phyloP scores from a whole-genome alignment of 2,329 filamentous ascomycete species.

The Trichoderma harzianum region DNA sequence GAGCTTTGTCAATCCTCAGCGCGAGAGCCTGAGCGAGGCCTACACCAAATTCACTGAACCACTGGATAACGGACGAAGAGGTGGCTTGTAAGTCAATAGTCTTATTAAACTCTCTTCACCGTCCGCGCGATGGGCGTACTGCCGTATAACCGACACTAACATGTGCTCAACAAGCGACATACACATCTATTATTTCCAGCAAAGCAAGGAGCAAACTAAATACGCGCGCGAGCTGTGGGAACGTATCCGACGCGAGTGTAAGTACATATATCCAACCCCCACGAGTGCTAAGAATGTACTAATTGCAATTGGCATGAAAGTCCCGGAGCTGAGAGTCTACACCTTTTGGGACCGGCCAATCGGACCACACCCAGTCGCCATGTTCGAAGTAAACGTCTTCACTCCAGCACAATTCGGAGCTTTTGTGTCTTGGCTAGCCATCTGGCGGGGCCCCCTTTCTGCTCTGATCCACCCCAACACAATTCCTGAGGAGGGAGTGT shows the following conservation, averaged over 20 bases:
- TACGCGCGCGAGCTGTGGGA: slow-evolving; percentile 74
- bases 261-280: slow-evolving; percentile 24
- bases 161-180: slow-evolving; percentile 55
- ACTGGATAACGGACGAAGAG: slow-evolving; percentile 60
- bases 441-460: slow-evolving; percentile 77
- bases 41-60: slow-evolving; percentile 69
- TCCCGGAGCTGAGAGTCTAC: slow-evolving; percentile 83
- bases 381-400: slow-evolving; percentile 92
- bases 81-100: slow-evolving; percentile 62
- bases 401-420: slow-evolving; percentile 85
- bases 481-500: slow-evolving; percentile 39
- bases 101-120: neutral
- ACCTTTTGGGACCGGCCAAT: slow-evolving; percentile 71
- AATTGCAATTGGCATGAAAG: slow-evolving; percentile 39
- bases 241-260: slow-evolving; percentile 76
- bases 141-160: neutral
- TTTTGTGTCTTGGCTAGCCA: slow-evolving; percentile 79
- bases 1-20: slow-evolving; percentile 65
- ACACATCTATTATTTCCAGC: slow-evolving; percentile 78
- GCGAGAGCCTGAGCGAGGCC: slow-evolving; percentile 59
- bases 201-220: slow-evolving; percentile 56
- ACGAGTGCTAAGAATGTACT: neutral
- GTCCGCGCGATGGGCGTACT: neutral
- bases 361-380: slow-evolving; percentile 77
- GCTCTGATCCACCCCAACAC: slow-evolving; percentile 83